Conservation (phyloP, 108 stramenopile species). For the Skeletonema costatum region DNA sequence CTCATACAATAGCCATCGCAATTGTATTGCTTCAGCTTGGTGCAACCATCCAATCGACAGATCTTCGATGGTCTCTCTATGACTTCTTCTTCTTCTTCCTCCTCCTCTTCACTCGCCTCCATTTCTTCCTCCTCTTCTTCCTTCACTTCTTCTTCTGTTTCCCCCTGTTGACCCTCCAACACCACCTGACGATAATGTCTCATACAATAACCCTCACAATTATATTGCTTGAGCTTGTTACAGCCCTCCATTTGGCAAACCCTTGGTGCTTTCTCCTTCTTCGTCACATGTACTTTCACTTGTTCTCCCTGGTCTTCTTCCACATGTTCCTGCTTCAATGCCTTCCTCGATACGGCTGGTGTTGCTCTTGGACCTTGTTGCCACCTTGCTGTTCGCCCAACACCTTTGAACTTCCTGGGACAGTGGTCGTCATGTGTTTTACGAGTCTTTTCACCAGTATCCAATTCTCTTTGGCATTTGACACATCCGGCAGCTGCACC, state of each 20-base stretch:
- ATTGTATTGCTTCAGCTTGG: conserved; percentile 1
- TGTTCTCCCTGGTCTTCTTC: not conserved
- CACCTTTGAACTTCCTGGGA: conserved; percentile 24
- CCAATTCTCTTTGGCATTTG: conserved; percentile 24
- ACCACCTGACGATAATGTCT: not conserved
- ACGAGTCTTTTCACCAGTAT: conserved; percentile 28
- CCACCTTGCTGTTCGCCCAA: conserved; percentile 1
- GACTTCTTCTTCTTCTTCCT: conserved; percentile 20
- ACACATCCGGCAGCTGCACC: conserved; percentile 21
- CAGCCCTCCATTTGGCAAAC: conserved; percentile 3
- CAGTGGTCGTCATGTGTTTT: conserved; percentile 22
- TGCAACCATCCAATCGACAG: not conserved
- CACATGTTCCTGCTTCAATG: not conserved
- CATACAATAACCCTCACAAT: conserved; percentile 8
- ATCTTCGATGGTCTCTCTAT: conserved; percentile 19
- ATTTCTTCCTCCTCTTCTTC: conserved; percentile 25
- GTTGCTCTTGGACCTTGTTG: not conserved
- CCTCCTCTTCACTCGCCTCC: conserved; percentile 23
- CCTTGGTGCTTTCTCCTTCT: not conserved
- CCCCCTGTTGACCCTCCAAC: not conserved
- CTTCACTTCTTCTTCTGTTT: not conserved
- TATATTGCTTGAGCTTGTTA: conserved; percentile 14
- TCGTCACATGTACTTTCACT: not conserved
- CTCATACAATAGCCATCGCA: conserved; percentile 10
- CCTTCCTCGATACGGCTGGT: not conserved